Base-by-base conservation (phyloP, 805 yeast species). In the Saturnispora gosingensis region DNA sequence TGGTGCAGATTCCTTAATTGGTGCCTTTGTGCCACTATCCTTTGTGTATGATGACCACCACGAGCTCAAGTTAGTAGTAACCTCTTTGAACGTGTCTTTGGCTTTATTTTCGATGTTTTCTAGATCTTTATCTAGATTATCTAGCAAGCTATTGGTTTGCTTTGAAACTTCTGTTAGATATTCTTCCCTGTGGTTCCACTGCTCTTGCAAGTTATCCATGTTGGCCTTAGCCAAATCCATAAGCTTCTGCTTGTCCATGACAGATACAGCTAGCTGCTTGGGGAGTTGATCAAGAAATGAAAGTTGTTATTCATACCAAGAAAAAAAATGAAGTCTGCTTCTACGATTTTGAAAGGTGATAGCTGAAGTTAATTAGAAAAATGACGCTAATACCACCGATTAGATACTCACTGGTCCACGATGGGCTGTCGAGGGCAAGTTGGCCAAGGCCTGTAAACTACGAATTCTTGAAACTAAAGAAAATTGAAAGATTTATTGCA, bases 391-490 rank as follows among this genome's bases (percentile, higher is more conserved):
- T 38, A 18, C 42, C 42, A 0, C 98, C 99, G 2, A 71, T 90
- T 54, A 74, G 88, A 53, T 93, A 85, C 66, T 80, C 82, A 47
- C 72, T 80, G 15, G 79, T 90, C 2, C 87, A 84, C 59, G 80
- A 85, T 2, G 72, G 76, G 46, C 69, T 91, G 4, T 85, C 82
- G 60, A 69, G 98, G 45, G 98, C 98, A 0, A 84, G 95, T 1
- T 87, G 85, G 59, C 98, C 98, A 1, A 75, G 93, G 49, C 80
- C 81, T 45, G 75, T 82, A 51, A 90, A 88, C 61, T 73, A 78
- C 54, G 73, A 82, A 8, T 93, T 83, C 61, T 69, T 93, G 9
- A 71, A 75, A 56, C 74, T 88, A 34, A 72, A 90, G 32, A 69
- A 76, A 40, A 72, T 93, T 51, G 81, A 75, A 59, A 83, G 90